Base-by-base conservation (phyloP, 495 filamentous ascomycete genomes). In the Neurospora terricola region DNA sequence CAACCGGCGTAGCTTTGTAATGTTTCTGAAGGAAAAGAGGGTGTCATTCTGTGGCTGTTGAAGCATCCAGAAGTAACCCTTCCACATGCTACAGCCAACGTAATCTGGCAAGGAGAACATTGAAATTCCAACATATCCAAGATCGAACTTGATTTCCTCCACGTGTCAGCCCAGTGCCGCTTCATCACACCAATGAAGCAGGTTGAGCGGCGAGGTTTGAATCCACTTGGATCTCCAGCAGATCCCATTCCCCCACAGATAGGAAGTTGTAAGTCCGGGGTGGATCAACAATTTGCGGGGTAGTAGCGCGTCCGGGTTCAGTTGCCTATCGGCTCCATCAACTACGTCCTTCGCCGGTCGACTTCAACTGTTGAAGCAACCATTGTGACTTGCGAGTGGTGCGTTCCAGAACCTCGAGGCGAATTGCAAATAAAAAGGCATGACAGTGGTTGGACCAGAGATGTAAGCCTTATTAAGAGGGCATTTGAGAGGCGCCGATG, bases 31-130 rank as follows among this genome's bases (percentile, higher is more conserved):
- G 30, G n/a, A 12, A 21, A 30, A 40, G 16, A 37, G 71, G 75
- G 73, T 39, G 83, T 71, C 72, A 77, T 76, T 43, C 77, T 79
- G 36, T 83, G 72, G 73, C 83, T 82, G 71, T 83, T 84, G 76
- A 84, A 83, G 82, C 82, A 78, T 23, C 45, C 45, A 62, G 23
- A 30, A 62, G 54, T 66, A 18, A 66, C 27, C 54, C 16, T 34
- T 66, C 30, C 27, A 66, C 54, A 34, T 1, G 54, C 30, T 66
- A 66, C 27, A 66, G 23, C 54, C 54, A 16, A 36, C 6, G 27
- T 36, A 18, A 36, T 34, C 27, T 36, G 27, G 21, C 14, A 34
- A 34, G 14, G 27, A 62, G 23, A 27, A 30, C 54, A 62, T 30
- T 27, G 54, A 66, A 3, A 34, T 66, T 34, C 54, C 27, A 34